Percentiles rank a stretch among this genome's conserved stretches.
Conservation (phyloP, 257 asterid species). For the Primulina tabacum region DNA sequence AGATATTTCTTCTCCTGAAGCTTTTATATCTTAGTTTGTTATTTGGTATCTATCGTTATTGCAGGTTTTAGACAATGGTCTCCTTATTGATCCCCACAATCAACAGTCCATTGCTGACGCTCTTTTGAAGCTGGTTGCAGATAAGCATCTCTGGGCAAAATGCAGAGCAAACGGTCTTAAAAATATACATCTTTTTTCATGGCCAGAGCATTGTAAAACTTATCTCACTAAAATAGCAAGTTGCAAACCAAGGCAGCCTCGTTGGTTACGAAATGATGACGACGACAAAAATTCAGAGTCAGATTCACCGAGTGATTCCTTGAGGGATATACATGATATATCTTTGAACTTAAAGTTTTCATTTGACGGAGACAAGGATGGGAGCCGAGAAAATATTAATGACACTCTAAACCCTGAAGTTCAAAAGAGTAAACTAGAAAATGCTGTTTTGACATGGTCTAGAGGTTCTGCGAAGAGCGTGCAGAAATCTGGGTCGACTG, state of each 20-base stretch:
- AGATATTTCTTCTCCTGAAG: constrained; percentile 21
- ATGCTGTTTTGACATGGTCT: constrained; percentile 68
- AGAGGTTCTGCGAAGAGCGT: constrained; percentile 51
- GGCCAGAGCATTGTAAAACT: constrained; percentile 97
- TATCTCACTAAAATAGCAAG: constrained; percentile 82
- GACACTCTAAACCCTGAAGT: constrained; percentile 40
- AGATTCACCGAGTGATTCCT: constrained; percentile 97
- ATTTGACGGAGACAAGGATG: constrained; percentile 75
- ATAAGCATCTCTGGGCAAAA: constrained; percentile 89
- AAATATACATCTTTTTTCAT: constrained; percentile 92
- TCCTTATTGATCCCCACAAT: constrained; percentile 48
- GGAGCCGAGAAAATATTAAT: constrained; percentile 45
- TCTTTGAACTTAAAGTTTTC: constrained; percentile 92
- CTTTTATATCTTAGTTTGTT: constrained; percentile 16
- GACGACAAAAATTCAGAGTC: constrained; percentile 82
- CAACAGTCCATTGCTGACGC: constrained; percentile 78
- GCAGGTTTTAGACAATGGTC: constrained; percentile 78
- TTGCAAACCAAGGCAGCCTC: constrained; percentile 99
- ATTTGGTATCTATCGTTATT: not conserved
- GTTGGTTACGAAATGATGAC: constrained; percentile 69
- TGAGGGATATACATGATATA: constrained; percentile 88
- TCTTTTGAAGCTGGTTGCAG: constrained; percentile 93
- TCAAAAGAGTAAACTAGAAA: constrained; percentile 61
- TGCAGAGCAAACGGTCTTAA: constrained; percentile 90
- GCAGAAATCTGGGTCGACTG: constrained; percentile 54